Conservation (phyloP, 352 stramenopile species). For the Globisporangium okanoganense region DNA sequence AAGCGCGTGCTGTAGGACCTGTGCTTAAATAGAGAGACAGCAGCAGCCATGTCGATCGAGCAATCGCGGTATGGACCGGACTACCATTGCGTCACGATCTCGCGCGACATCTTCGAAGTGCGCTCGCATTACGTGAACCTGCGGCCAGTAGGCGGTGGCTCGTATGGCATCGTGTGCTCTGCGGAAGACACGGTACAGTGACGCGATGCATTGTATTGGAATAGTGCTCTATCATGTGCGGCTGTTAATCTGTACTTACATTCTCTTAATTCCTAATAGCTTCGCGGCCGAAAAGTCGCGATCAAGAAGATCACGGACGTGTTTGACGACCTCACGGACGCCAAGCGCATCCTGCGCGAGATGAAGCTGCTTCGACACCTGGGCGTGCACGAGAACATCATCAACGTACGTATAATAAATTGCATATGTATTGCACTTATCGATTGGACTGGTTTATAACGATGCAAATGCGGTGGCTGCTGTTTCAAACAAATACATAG, state of each 20-base stretch:
- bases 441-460: not conserved
- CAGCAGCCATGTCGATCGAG: conserved; percentile 46
- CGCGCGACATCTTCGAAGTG: conserved; percentile 79
- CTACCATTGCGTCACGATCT: conserved; percentile 81
- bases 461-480: not conserved
- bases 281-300: conserved; percentile 80
- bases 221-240: not conserved
- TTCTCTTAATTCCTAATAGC: conserved; percentile 34
- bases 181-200: conserved; percentile 83
- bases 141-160: conserved; percentile 75
- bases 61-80: conserved; percentile 73
- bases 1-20: not conserved
- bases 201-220: not conserved
- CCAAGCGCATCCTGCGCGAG: conserved; percentile 91
- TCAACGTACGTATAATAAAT: conserved; percentile 60
- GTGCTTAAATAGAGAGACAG: not conserved
- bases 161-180: conserved; percentile 92
- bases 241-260: not conserved
- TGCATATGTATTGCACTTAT: not conserved
- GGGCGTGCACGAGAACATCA: conserved; percentile 90
- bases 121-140: conserved; percentile 80
- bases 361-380: conserved; percentile 93
- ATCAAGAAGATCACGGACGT: conserved; percentile 93
- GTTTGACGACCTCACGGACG: conserved; percentile 91
- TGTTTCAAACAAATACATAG: no score